phyloP scores from a whole-genome alignment of 2,329 filamentous ascomycete genomes.

The Phaeoacremonium minimum region DNA sequence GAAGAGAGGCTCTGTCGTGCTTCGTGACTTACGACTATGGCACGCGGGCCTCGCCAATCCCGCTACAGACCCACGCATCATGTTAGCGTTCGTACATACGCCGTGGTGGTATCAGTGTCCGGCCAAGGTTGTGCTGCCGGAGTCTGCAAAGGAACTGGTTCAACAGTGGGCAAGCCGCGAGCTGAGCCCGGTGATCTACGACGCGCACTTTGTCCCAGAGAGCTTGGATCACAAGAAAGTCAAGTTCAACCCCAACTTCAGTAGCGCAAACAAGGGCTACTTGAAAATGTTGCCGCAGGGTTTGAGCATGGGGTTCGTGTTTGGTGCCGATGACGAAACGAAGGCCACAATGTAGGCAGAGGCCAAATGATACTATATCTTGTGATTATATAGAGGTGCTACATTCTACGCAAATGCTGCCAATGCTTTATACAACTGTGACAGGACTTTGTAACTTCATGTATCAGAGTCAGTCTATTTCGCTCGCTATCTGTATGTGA shows the following conservation, averaged over 20 bases:
- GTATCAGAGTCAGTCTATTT: no score
- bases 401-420: no score
- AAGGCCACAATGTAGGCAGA: no score
- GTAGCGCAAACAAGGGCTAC: constrained; percentile 13
- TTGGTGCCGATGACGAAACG: no score
- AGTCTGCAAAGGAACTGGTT: constrained; percentile 1
- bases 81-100: constrained; percentile 14
- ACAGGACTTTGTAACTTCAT: no score
- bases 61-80: constrained; percentile 9
- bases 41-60: constrained; percentile 14
- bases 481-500: no score
- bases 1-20: constrained; percentile 12
- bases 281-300: constrained; percentile 10
- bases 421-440: no score
- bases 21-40: constrained; percentile 14
- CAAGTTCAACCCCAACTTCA: constrained; percentile 20
- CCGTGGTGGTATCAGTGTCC: constrained; percentile 10
- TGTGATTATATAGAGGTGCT: no score
- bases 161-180: constrained; percentile 2
- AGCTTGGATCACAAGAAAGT: constrained; percentile 15
- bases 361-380: no score
- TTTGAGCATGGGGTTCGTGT: no score
- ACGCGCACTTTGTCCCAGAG: constrained; percentile 13
- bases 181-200: constrained; percentile 5
- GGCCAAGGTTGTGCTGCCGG: constrained; percentile 9